phyloP scores from a whole-genome alignment of 768 basidiomycete genomes.

The Krasilnikovozyma curviuscula region DNA sequence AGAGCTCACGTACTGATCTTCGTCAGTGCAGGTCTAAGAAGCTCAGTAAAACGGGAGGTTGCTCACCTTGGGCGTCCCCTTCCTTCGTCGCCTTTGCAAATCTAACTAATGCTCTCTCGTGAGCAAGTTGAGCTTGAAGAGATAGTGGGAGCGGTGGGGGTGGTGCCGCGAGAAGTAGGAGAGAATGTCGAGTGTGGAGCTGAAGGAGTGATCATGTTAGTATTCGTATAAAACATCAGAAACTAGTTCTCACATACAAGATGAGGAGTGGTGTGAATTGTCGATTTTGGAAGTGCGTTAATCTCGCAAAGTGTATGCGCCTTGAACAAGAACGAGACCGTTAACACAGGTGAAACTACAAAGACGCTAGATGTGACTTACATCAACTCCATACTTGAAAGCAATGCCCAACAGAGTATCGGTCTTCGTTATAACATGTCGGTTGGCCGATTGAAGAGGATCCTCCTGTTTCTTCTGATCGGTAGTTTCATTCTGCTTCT shows the following conservation, averaged over 20 bases:
- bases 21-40: too few relatives aligned
- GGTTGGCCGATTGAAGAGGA: conserved; percentile 3
- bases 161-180: conserved; percentile 16
- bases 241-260: too few relatives aligned
- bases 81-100: conserved; percentile 51
- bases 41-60: too few relatives aligned
- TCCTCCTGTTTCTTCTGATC: neutral
- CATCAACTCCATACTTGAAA: conserved; percentile 42
- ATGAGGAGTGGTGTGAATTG: conserved; percentile 51
- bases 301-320: conserved; percentile 43
- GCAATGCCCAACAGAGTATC: conserved; percentile 51
- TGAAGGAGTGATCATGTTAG: conserved; percentile 38
- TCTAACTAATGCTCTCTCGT: conserved; percentile 40
- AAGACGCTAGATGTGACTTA: conserved; percentile 25
- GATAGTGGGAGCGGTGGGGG: conserved; percentile 3
- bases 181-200: conserved; percentile 19
- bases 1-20: too few relatives aligned
- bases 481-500: neutral
- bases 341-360: neutral
- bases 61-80: conserved; percentile 44
- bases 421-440: conserved; percentile 37
- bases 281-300: conserved; percentile 46
- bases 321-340: conserved; percentile 22
- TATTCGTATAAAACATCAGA: conserved; percentile 56
- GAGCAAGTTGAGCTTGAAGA: neutral